Base-by-base conservation (phyloP, 192 early-diverging fungal genomes). In the Backusella sp. region DNA sequence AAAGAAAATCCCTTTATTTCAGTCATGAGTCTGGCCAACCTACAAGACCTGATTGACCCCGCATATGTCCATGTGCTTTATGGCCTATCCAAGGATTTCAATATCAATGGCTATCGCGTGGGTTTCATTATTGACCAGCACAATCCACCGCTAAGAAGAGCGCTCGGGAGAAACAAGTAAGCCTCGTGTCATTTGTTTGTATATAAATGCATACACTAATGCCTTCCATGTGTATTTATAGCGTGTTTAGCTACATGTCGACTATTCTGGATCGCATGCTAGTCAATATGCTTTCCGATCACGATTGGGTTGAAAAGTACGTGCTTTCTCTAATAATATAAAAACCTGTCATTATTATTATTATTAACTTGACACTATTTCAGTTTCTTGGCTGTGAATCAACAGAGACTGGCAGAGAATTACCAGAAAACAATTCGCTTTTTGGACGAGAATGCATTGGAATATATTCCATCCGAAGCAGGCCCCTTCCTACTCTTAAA, bases 61-160 rank as follows among this genome's bases (percentile, higher is more conserved):
- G 72, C 84, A 0, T 72, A 85, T 28, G 85, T 92, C 15, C 89
- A 95, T 68, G 86, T 95, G 30, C 73, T 95, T 32, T 95, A 94
- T 80, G 89, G 91, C 21, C 78, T 97, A 72, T 93, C 91, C 75
- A 97, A 97, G 82, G 95, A 94, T 80, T 96, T 97, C 86, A 85
- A 88, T 21, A 79, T 93, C 39, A 93, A 92, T 76, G 94, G 94
- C 5, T 84, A 92, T 75, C 90, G 94, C 46, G 81, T 90, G 65
- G 93, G 89, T 26, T 89, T 86, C 67, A 56, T 89, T 19, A 73
- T 94, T 17, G 91, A 85, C 23, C 91, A 90, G 0, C 90, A 85
- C 84, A 91, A 93, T 80, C 75, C 78, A 42, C 75, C 84, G 7
- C 77, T 91, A 56, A 26, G 76, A 21, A 39, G 67, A 0, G 81